Base-by-base conservation (phyloP, 768 basidiomycete genomes). In the Termitomyces heimii region DNA sequence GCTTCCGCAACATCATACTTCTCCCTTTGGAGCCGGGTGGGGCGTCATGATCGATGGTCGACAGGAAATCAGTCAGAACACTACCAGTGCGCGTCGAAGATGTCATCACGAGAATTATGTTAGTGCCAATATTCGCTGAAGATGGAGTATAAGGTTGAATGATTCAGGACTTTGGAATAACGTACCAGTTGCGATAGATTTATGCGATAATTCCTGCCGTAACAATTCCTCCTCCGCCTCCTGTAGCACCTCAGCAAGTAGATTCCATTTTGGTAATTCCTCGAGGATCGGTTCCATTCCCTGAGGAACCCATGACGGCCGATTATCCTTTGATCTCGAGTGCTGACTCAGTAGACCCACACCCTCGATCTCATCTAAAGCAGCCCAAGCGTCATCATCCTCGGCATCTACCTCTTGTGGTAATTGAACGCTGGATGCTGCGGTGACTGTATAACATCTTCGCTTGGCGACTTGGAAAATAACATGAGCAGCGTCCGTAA, bases 261-360 rank as follows among this genome's bases (percentile, higher is more conserved):
- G 68, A 55, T 80, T 80, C 96, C 97, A 98, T 68, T 99, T 99
- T 0, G 95, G 95, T 44, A 91, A 80, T 66, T 98, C 97, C 71
- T 98, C 97, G 24, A 98, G 76, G 0, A 94, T 83, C 0, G 93
- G 91, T 45, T 92, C 84, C 69, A 95, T 84, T 1, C 84, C 86
- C 10, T 82, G 76, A 0, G 94, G 90, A 22, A 93, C 67, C 87
- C 92, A 91, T 24, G 69, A 66, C 4, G 80, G 77, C 34, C 78
- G 72, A 37, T 63, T 61, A 28, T 68, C 64, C 53, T 63, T 67
- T 24, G 56, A 42, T n/a, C 59, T 65, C 5, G 53, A 54, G 31
- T 64, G 65, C 8, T 45, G 54, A 7, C 48, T 45, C 29, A 39
- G 50, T 2, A 44, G 37, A 4, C 52, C 53, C 8, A 50, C 31